These are phyloP conservation scores for Aspergillus wentii DNA, from an alignment of 495 filamentous ascomycete species.

Conservation along the genomic window DNA sequence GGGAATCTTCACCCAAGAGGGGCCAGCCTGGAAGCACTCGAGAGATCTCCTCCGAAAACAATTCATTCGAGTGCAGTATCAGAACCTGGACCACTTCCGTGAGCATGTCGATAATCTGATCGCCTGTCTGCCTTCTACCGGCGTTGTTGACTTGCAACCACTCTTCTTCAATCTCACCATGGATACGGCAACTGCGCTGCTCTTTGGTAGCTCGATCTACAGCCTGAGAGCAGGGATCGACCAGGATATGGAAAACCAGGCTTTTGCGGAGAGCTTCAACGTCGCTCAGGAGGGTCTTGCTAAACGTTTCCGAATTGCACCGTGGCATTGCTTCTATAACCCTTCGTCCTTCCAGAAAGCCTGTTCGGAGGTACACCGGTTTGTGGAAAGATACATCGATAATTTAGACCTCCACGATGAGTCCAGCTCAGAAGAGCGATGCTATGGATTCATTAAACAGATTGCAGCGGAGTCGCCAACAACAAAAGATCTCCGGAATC, in stretches of 20 bases:
- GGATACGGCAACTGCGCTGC: conserved; percentile 35
- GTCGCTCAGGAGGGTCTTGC: conserved; percentile 30
- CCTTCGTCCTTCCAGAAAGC: conserved; percentile 26
- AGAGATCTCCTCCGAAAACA: conserved; percentile 43
- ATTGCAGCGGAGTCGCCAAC: conserved; percentile 18
- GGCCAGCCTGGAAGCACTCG: conserved; percentile 45
- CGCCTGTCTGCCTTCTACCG: conserved; percentile 8
- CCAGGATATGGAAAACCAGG: conserved; percentile 11
- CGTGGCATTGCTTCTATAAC: conserved; percentile 32
- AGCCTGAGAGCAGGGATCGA: conserved; percentile 21
- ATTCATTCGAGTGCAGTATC: conserved; percentile 26
- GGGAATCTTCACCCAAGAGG: conserved; percentile 53
- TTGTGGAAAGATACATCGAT: conserved; percentile 31
- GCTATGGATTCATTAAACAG: conserved; percentile 17
- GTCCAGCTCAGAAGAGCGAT: background rate
- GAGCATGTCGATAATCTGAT: conserved; percentile 19
- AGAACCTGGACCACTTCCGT: conserved; percentile 14
- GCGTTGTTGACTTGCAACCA: conserved; percentile 38
- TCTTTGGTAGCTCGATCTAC: conserved; percentile 42
- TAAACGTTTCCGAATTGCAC: conserved; percentile 32
- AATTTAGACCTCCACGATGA: conserved; percentile 8
- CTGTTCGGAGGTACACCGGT: conserved; percentile 32
- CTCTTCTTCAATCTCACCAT: conserved; percentile 43
- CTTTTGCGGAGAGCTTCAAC: conserved; percentile 34
- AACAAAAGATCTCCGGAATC: conserved; percentile 41